A percentile compares a stretch with the other conserved stretches of the same genome.
Evolutionary conservation across 345 rosid species (phyloP).

Genomic region (Isatis tinctoria): DNA sequence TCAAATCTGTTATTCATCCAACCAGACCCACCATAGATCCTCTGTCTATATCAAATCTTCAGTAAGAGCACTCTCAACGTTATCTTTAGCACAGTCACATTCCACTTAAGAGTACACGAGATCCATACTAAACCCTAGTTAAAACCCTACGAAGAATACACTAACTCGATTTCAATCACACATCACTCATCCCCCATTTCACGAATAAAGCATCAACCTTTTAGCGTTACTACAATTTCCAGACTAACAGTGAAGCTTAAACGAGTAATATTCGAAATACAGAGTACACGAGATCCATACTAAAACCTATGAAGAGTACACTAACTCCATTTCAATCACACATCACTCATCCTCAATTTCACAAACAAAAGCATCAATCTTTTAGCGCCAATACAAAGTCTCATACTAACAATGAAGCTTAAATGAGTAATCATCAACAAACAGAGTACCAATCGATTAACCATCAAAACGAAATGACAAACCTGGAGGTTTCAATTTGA

Average conservation of each 20-base stretch:
- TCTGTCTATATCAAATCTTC: not conserved
- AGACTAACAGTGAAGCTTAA: not conserved
- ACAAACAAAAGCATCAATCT: constrained; percentile 11
- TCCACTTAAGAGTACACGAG: not conserved
- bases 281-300: not conserved
- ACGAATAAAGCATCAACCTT: constrained; percentile 6
- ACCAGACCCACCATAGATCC: not conserved
- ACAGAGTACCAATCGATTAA: not conserved
- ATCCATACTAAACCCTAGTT: not conserved
- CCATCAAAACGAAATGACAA: not conserved
- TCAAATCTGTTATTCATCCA: constrained; percentile 1
- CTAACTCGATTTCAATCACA: not conserved
- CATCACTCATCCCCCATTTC: constrained; percentile 1
- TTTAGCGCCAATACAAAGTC: not conserved
- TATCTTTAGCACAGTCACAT: not conserved
- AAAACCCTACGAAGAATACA: not conserved
- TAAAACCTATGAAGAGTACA: not conserved
- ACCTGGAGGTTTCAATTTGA: constrained; percentile 76
- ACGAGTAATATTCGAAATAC: not conserved
- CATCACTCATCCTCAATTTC: constrained; percentile 1
- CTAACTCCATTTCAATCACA: not conserved
- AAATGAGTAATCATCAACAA: not conserved
- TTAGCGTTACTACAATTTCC: not conserved
- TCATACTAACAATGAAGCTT: not conserved
- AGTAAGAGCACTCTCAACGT: not conserved